Evolutionary conservation across 2,329 filamentous ascomycete genomes (phyloP).

Genomic region (Calonectria montana): DNA sequence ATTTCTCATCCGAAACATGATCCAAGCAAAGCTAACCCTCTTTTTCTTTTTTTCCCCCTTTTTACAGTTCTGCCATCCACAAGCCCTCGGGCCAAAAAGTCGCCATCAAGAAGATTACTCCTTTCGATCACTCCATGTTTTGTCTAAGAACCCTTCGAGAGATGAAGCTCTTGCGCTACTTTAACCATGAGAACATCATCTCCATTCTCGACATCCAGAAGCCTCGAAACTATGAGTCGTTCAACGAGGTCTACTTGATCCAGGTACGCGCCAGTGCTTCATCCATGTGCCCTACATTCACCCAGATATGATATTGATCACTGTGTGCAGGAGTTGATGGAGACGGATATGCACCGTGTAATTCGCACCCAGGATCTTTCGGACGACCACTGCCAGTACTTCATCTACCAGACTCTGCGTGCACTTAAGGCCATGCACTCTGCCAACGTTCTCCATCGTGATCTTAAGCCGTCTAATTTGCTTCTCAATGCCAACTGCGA

Average conservation of each 20-base stretch:
- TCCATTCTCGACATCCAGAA: constrained; percentile 99
- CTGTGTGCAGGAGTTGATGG: constrained; percentile 85
- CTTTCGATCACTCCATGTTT: constrained; percentile 99
- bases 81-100: constrained; percentile 99
- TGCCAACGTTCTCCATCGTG: constrained; percentile 95
- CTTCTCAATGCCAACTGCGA: constrained; percentile 99
- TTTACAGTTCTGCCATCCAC: constrained; percentile 89
- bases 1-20: background rate
- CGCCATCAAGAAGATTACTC: constrained; percentile 99
- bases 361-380: constrained; percentile 98
- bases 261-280: constrained; percentile 70
- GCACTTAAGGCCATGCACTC: constrained; percentile 99
- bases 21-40: constrained; percentile 3
- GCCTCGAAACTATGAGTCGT: constrained; percentile 93
- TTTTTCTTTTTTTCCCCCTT: too few relatives aligned
- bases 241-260: constrained; percentile 98
- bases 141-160: constrained; percentile 95
- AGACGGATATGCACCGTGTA: constrained; percentile 99
- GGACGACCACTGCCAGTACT: constrained; percentile 99
- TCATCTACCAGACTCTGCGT: constrained; percentile 99
- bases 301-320: background rate
- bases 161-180: constrained; percentile 99
- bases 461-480: constrained; percentile 97
- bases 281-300: background rate
- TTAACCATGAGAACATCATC: constrained; percentile 99